Conservation (phyloP, 2,329 filamentous ascomycete species). For the Diaporthe sp. region DNA sequence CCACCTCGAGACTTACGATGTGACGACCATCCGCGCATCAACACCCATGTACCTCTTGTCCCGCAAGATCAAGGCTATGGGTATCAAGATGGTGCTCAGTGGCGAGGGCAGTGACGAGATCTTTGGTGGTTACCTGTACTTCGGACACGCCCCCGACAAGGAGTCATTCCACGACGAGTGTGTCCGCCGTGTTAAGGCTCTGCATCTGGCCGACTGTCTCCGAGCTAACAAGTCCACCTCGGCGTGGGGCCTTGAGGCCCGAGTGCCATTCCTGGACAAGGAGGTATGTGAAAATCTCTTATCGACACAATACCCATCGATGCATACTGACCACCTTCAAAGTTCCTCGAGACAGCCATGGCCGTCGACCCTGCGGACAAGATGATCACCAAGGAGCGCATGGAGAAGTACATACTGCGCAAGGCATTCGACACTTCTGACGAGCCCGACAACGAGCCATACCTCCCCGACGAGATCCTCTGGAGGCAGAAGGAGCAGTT, state of each 20-base stretch:
- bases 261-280: constrained; percentile 98
- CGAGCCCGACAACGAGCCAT: constrained; percentile 83
- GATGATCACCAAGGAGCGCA: constrained; percentile 89
- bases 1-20: constrained; percentile 97
- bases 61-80: constrained; percentile 99
- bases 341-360: constrained; percentile 94
- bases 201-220: constrained; percentile 95
- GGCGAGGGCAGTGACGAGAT: constrained; percentile 98
- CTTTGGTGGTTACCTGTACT: constrained; percentile 98
- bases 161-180: constrained; percentile 96
- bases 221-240: constrained; percentile 99
- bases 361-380: constrained; percentile 94
- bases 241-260: constrained; percentile 97
- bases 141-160: constrained; percentile 93
- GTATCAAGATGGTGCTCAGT: constrained; percentile 98
- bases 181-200: constrained; percentile 93
- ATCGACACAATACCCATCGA: neutral
- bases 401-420: constrained; percentile 98
- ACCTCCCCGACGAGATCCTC: constrained; percentile 95
- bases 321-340: constrained; percentile 50
- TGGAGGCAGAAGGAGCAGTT: constrained; percentile 99
- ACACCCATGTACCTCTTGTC: constrained; percentile 99
- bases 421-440: constrained; percentile 97
- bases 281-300: constrained; percentile 61
- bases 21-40: constrained; percentile 97